phyloP scores from a whole-genome alignment of 2,329 filamentous ascomycete species.

The Nemania sp. region DNA sequence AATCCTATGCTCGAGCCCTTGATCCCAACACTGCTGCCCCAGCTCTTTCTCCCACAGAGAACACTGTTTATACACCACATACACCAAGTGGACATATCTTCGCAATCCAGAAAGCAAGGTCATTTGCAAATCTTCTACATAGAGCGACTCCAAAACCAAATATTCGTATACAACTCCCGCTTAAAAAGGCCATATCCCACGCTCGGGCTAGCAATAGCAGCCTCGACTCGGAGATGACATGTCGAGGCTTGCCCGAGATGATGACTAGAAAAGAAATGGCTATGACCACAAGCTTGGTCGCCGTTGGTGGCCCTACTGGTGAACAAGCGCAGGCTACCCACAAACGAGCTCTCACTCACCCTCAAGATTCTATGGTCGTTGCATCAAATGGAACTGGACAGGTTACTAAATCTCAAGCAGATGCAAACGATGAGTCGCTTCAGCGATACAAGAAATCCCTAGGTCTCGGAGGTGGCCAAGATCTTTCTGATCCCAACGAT shows the following conservation, averaged over 20 bases:
- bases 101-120: conserved; percentile 16
- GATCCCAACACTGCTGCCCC: neutral
- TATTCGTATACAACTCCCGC: neutral
- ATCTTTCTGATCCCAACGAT: conserved; percentile 77
- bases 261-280: conserved; percentile 18
- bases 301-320: neutral
- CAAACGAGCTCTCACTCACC: conserved; percentile 8
- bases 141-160: conserved; percentile 9
- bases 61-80: neutral
- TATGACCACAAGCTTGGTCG: neutral
- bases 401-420: conserved; percentile 42
- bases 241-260: conserved; percentile 30
- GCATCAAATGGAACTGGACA: conserved; percentile 16
- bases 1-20: neutral
- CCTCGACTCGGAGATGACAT: conserved; percentile 36
- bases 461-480: conserved; percentile 75
- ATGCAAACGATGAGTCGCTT: conserved; percentile 84
- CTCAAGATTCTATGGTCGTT: conserved; percentile 11
- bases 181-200: neutral
- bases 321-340: neutral
- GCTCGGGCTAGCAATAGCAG: conserved; percentile 13
- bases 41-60: neutral
- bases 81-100: conserved; percentile 15
- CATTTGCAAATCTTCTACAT: conserved; percentile 16
- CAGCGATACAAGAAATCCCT: conserved; percentile 98